Conservation (phyloP, 257 asterid genomes). For the Fraxinus pennsylvanica region DNA sequence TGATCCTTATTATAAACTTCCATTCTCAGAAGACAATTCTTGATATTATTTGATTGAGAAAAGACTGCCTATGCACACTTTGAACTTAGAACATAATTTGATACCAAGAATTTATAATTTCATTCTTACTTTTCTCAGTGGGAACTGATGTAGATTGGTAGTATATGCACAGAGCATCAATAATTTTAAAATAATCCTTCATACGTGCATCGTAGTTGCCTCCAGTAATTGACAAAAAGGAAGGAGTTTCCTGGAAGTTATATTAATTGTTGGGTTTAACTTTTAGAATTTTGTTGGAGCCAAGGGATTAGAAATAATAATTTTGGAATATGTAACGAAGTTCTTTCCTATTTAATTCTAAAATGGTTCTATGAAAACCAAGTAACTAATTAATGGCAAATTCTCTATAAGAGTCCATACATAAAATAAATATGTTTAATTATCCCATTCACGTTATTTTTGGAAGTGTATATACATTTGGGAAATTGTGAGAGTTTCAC, state of each 20-base stretch:
- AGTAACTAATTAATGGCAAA: background rate
- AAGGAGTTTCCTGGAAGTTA: background rate
- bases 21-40: background rate
- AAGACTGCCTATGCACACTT: background rate
- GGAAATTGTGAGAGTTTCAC: background rate
- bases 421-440: background rate
- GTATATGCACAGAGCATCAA: background rate
- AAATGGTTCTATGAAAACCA: background rate
- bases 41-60: background rate
- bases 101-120: no score
- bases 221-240: background rate
- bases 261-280: background rate
- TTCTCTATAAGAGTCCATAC: background rate
- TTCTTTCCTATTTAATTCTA: background rate
- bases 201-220: background rate
- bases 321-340: background rate
- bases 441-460: background rate
- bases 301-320: background rate
- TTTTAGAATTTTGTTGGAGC: background rate
- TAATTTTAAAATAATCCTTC: background rate
- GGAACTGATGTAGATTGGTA: no score
- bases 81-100: no score
- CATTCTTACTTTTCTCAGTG: no score
- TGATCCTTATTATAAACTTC: background rate
- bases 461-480: background rate